phyloP scores from a whole-genome alignment of 352 stramenopile genomes.

The Globisporangium apiculatum region DNA sequence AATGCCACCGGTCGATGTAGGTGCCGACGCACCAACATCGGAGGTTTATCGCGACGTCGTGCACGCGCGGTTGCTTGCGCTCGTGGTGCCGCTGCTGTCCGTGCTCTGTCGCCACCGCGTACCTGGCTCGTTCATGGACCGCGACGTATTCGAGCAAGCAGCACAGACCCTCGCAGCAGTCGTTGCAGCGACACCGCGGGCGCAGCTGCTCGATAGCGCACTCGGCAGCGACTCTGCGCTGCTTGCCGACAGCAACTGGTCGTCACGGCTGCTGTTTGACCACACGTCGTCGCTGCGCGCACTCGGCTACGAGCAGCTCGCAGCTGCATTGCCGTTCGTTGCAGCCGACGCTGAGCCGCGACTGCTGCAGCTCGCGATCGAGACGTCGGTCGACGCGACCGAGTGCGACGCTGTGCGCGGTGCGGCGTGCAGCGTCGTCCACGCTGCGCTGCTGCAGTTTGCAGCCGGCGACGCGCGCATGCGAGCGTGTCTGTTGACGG shows the following conservation, averaged over 20 bases:
- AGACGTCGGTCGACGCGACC: conserved; percentile 36
- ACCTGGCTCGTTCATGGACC: conserved; percentile 44
- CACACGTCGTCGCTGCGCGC: conserved; percentile 37
- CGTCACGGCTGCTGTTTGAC: conserved; percentile 51
- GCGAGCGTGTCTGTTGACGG: conserved; percentile 14
- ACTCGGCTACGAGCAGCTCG: conserved; percentile 32
- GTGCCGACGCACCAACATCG: not conserved
- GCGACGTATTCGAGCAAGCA: conserved; percentile 26
- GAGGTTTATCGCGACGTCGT: conserved; percentile 20
- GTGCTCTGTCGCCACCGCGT: conserved; percentile 43
- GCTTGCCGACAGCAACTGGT: conserved; percentile 39
- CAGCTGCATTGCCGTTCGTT: not conserved
- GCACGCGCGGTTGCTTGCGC: conserved; percentile 25
- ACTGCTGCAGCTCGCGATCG: conserved; percentile 36
- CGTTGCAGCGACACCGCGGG: conserved; percentile 17
- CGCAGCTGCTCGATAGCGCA: conserved; percentile 15
- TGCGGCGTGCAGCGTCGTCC: conserved; percentile 26
- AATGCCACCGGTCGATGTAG: not conserved
- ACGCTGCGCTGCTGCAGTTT: conserved; percentile 22
- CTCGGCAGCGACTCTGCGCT: conserved; percentile 22
- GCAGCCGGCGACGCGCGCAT: conserved; percentile 7
- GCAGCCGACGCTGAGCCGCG: conserved; percentile 2
- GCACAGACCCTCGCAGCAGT: conserved; percentile 35
- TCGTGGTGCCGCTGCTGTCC: conserved; percentile 35
- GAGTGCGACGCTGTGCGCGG: conserved; percentile 52